Conservation (phyloP, 2,329 filamentous ascomycete species). For the Cadophora sp. region DNA sequence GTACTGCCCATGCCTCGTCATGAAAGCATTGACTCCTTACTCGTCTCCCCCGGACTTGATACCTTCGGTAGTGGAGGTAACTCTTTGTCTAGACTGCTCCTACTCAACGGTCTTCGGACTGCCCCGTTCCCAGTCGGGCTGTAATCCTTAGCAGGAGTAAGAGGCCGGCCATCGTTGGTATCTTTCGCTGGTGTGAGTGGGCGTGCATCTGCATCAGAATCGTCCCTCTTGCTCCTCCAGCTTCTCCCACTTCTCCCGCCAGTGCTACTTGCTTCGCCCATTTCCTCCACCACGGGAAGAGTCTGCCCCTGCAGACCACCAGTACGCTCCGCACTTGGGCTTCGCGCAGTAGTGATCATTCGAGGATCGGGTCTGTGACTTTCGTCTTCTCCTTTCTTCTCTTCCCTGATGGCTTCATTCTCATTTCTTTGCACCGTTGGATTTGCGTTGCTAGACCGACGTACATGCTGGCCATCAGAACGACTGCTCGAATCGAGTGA, state of each 20-base stretch:
- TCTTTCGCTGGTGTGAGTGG: slow-evolving; percentile 39
- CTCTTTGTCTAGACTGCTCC: slow-evolving; percentile 65
- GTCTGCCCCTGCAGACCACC: slow-evolving; percentile 61
- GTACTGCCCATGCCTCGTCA: not conserved
- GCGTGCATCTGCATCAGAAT: slow-evolving; percentile 42
- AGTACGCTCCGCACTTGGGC: slow-evolving; percentile 60
- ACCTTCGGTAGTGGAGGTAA: slow-evolving; percentile 60
- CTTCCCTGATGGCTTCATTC: slow-evolving; percentile 38
- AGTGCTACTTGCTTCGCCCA: slow-evolving; percentile 76
- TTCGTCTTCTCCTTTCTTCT: slow-evolving; percentile 47
- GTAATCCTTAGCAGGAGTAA: slow-evolving; percentile 36
- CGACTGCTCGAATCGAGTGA: slow-evolving; percentile 36
- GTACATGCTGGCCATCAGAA: slow-evolving; percentile 36
- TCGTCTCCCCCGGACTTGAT: slow-evolving; percentile 29
- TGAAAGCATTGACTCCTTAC: slow-evolving; percentile 10
- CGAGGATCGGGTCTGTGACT: slow-evolving; percentile 42
- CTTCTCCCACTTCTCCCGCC: slow-evolving; percentile 63
- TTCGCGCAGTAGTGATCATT: slow-evolving; percentile 62
- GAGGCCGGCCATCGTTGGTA: slow-evolving; percentile 35
- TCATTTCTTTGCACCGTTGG: slow-evolving; percentile 38
- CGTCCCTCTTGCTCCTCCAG: slow-evolving; percentile 45
- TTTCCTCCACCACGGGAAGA: slow-evolving; percentile 89
- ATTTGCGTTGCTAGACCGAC: slow-evolving; percentile 34
- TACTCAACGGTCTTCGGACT: slow-evolving; percentile 49
- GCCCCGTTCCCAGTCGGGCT: slow-evolving; percentile 26